Evolutionary conservation across 192 early-diverging fungal genomes (phyloP).

Genomic region (Umbelopsis ramanniana): DNA sequence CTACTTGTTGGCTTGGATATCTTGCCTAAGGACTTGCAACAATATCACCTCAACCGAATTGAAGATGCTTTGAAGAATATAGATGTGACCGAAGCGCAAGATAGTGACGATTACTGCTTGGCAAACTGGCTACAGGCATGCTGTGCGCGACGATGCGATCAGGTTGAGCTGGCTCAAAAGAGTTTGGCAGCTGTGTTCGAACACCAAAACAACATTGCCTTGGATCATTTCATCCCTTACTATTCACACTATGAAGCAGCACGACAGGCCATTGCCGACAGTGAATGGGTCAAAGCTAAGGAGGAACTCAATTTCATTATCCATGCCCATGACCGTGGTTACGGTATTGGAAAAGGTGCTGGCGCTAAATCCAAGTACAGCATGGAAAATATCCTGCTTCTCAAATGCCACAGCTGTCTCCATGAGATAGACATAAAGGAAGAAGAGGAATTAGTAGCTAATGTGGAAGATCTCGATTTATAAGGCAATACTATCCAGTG

Average conservation of each 20-base stretch:
- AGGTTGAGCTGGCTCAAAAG: neutral
- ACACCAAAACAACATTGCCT: constrained; percentile 57
- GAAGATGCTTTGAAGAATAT: constrained; percentile 52
- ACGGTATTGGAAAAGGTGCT: constrained; percentile 23
- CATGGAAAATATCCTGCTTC: constrained; percentile 9
- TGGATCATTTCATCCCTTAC: constrained; percentile 67
- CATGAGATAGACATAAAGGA: constrained; percentile 1
- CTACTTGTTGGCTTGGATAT: constrained; percentile 76
- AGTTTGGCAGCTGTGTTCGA: constrained; percentile 48
- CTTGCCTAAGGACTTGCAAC: constrained; percentile 58
- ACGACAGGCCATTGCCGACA: constrained; percentile 49
- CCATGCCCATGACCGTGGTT: constrained; percentile 36
- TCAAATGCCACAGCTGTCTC: constrained; percentile 23
- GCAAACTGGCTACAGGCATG: constrained; percentile 12
- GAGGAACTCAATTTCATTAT: constrained; percentile 55
- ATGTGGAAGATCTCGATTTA: neutral
- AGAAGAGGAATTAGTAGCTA: neutral
- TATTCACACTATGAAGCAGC: constrained; percentile 65
- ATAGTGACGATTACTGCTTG: constrained; percentile 5
- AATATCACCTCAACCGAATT: constrained; percentile 46
- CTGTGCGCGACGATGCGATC: constrained; percentile 7
- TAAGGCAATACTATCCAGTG: no score
- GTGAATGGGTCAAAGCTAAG: constrained; percentile 46
- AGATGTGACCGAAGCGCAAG: neutral
- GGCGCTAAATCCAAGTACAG: constrained; percentile 22